phyloP scores from a whole-genome alignment of 73 alveolate species.

The Tetrahymena borealis region DNA sequence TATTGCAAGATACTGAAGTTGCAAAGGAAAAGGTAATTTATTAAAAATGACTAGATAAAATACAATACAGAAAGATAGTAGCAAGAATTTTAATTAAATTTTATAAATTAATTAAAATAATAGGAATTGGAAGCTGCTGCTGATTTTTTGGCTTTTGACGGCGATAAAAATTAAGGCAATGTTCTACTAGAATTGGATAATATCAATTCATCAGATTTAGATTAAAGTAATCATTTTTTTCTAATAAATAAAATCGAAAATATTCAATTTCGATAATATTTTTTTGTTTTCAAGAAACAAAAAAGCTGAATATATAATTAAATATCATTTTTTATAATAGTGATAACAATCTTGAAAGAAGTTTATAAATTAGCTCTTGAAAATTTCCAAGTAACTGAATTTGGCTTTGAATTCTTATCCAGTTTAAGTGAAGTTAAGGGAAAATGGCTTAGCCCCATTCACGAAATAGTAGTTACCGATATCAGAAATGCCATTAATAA shows the following conservation, averaged over 20 bases:
- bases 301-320: background rate
- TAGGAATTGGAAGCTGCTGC: background rate
- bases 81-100: background rate
- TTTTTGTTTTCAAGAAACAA: background rate
- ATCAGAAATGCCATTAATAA: background rate
- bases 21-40: background rate
- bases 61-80: background rate
- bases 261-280: background rate
- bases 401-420: background rate
- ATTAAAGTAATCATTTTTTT: background rate
- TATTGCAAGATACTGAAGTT: background rate
- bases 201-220: background rate
- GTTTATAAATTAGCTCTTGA: background rate
- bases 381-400: background rate
- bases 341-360: background rate
- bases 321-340: background rate
- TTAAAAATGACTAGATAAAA: too few relatives aligned
- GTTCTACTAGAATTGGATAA: constrained; percentile 1
- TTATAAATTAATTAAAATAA: background rate
- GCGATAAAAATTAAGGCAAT: background rate
- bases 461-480: background rate
- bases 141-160: background rate
- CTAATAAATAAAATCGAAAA: background rate
- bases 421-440: background rate
- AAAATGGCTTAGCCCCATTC: background rate